Conservation (phyloP, 2,329 filamentous ascomycete genomes). For the Colletotrichum navitas region DNA sequence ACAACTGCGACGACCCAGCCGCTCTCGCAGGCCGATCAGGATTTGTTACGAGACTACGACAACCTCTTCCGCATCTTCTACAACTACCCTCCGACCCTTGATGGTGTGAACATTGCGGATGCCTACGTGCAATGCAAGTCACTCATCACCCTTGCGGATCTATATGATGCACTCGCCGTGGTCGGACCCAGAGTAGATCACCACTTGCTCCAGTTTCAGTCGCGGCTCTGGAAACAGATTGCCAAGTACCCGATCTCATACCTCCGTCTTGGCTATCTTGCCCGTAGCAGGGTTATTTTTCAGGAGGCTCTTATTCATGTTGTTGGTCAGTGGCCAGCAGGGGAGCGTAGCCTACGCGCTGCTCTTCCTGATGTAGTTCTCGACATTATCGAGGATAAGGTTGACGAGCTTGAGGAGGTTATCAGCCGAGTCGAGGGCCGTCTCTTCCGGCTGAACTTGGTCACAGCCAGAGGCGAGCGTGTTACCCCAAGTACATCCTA, state of each 20-base stretch:
- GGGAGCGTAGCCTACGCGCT: constrained; percentile 80
- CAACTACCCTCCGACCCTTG: constrained; percentile 86
- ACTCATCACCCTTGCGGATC: constrained; percentile 88
- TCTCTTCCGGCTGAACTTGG: constrained; percentile 84
- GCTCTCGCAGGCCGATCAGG: constrained; percentile 73
- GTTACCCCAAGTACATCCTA: constrained; percentile 84
- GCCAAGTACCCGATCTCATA: constrained; percentile 96
- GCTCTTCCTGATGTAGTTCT: constrained; percentile 81
- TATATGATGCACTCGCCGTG: constrained; percentile 90
- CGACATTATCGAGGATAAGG: constrained; percentile 94
- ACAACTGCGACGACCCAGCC: constrained; percentile 49
- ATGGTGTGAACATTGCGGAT: constrained; percentile 88
- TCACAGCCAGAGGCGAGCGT: constrained; percentile 83
- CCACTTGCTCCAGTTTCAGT: constrained; percentile 92
- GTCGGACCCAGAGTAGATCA: constrained; percentile 93
- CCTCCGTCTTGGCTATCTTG: constrained; percentile 87
- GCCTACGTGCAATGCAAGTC: constrained; percentile 96
- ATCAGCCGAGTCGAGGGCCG: constrained; percentile 84
- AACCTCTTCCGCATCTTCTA: constrained; percentile 97
- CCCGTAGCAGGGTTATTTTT: constrained; percentile 85
- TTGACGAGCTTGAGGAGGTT: constrained; percentile 88
- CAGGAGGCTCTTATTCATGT: constrained; percentile 92
- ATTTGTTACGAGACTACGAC: constrained; percentile 91
- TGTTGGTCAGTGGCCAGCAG: constrained; percentile 91
- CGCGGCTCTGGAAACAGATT: constrained; percentile 93